Conservation (phyloP, 176 grass and related monocot genomes). For the Juncus effusus region DNA sequence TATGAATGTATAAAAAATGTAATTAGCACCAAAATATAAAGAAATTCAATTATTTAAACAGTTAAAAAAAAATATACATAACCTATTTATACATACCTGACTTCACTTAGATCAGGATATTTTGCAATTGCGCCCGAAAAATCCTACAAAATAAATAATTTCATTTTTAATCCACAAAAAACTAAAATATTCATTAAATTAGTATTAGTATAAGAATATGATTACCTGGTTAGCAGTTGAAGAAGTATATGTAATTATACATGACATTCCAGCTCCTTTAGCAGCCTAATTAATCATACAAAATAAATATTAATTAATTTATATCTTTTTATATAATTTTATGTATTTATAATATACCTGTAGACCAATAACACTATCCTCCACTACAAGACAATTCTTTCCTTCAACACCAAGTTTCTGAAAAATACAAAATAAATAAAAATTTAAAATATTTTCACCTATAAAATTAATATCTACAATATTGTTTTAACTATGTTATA, state of each 20-base stretch:
- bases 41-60: conserved; percentile 9
- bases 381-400: conserved; percentile 91
- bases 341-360: conserved; percentile 33
- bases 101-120: conserved; percentile 80
- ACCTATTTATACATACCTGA: conserved; percentile 41
- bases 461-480: neutral
- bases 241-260: conserved; percentile 87
- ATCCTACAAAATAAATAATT: conserved; percentile 44
- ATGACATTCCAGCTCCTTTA: conserved; percentile 88
- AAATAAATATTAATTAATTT: conserved; percentile 3
- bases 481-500: neutral
- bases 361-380: conserved; percentile 97
- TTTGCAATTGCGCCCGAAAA: conserved; percentile 83
- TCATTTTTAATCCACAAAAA: neutral
- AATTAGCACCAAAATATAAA: conserved; percentile 6
- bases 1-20: too few species aligned
- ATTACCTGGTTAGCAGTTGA: conserved; percentile 88
- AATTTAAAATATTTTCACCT: neutral
- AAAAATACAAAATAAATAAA: conserved; percentile 14
- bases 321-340: too few species aligned
- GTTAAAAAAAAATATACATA: neutral
- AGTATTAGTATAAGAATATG: conserved; percentile 16
- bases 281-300: conserved; percentile 50
- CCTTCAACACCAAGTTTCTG: conserved; percentile 72
- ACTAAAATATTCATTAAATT: conserved; percentile 6